Base-by-base conservation (phyloP, 2,329 filamentous ascomycete genomes). In the Epichloe gansuensis region DNA sequence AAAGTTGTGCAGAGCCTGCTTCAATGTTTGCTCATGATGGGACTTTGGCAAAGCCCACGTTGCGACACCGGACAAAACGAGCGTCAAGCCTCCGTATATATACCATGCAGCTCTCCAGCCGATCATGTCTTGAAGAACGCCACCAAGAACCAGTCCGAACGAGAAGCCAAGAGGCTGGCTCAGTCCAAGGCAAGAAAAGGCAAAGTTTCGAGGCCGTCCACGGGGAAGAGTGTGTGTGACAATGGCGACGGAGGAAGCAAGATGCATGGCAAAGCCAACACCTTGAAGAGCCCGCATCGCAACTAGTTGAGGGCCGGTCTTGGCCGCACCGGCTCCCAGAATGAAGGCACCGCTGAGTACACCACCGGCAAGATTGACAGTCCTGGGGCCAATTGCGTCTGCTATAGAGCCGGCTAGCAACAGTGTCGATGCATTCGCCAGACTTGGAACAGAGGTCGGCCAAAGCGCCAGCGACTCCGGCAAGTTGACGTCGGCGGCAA, bases 71-170 rank as follows among this genome's bases (percentile, higher is more conserved):
- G 71, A 68, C 3, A 72, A 56, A 1, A 63, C 54, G 11, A 74
- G 55, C 1, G 64, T 65, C 1, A 75, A 47, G 7, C 58, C 64
- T 2, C 64, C 67, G 23, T 62, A 63, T 11, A 72, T 52, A 52
- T 74, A 77, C 58, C 72, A 78, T 3, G 69, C 72, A 1, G 66
- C 64, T 4, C 75, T 64, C 76, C 76, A 78, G 1, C 74, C 75
- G 4, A 71, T 59, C 0, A 66, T 69, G 44, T 76, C 70, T 5
- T 72, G 64, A 12, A 78, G 61, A 1, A 78, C 60, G 12, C 76
- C 76, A 9, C 71, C 74, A 1, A 77, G 56, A 1, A 79, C 71
- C 0, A 80, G 61, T 0, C 76, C 76, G 8, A 76, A 58, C 0
- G 72, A 74, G 56, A 76, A 79, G 0, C 76, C 76, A 0, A 78